A percentile compares a stretch with the other conserved stretches of the same genome.
These are phyloP conservation scores for Wickerhamiella cacticola DNA, from an alignment of 805 yeast species.

Conservation along the genomic window DNA sequence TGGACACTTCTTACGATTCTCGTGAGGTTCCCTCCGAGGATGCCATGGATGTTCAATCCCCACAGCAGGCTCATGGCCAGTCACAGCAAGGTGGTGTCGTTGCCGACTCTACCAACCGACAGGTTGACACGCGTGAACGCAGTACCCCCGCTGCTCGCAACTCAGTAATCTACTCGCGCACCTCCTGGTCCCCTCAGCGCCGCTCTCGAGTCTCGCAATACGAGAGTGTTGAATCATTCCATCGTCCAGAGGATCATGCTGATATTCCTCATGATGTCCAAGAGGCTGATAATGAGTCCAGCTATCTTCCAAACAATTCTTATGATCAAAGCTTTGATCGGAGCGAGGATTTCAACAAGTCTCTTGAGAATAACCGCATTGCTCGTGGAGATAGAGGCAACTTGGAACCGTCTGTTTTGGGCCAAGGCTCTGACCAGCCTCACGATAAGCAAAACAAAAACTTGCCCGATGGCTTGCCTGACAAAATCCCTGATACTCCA, in stretches of 20 bases:
- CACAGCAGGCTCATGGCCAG: not conserved
- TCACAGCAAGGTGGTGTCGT: not conserved
- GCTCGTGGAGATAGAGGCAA: slow-evolving; percentile 5
- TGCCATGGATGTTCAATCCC: not conserved
- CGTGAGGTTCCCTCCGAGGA: not conserved
- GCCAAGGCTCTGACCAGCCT: not conserved
- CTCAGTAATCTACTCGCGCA: slow-evolving; percentile 23
- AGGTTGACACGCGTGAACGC: slow-evolving; percentile 20
- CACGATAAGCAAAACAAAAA: not conserved
- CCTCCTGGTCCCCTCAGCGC: slow-evolving; percentile 13
- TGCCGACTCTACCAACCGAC: not conserved
- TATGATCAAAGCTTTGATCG: not conserved
- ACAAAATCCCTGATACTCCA: not conserved
- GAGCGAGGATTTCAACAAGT: slow-evolving; percentile 3
- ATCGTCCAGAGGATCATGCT: not conserved
- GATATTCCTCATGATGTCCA: not conserved
- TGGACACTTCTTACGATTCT: slow-evolving; percentile 4
- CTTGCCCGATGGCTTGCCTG: slow-evolving; percentile 1
- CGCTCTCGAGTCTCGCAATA: slow-evolving; percentile 5
- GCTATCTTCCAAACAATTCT: not conserved
- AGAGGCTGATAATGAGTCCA: slow-evolving; percentile 2
- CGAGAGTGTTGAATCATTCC: not conserved
- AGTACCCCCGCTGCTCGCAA: slow-evolving; percentile 23
- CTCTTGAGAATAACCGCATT: slow-evolving; percentile 1
- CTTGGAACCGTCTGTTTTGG: not conserved